Evolutionary conservation across 306 rosid genomes (phyloP).

Genomic region (Mimosa bimucronata): DNA sequence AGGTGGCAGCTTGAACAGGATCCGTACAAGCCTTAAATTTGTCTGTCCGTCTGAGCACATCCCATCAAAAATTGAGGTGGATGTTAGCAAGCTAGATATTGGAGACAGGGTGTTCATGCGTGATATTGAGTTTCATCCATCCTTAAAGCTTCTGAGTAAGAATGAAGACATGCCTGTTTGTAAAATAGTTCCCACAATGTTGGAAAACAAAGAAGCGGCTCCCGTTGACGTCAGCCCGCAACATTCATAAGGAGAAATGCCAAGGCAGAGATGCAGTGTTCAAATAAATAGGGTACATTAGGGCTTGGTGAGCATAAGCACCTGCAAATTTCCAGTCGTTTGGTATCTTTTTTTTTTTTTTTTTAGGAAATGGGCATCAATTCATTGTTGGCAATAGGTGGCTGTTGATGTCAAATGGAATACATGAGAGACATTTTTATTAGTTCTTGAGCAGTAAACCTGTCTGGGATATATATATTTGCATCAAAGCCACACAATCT

Average conservation of each 20-base stretch:
- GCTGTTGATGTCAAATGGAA: slow-evolving; percentile 35
- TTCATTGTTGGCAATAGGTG: slow-evolving; percentile 20
- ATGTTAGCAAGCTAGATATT: slow-evolving; percentile 78
- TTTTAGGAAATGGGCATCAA: background rate
- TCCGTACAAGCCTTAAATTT: slow-evolving; percentile 72
- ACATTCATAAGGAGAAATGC: slow-evolving; percentile 27
- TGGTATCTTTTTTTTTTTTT: too few relatives aligned
- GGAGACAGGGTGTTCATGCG: slow-evolving; percentile 72
- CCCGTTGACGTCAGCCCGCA: slow-evolving; percentile 31
- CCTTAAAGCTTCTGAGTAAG: slow-evolving; percentile 83
- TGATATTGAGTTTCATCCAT: slow-evolving; percentile 73
- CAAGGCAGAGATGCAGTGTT: slow-evolving; percentile 31
- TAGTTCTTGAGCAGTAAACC: slow-evolving; percentile 12
- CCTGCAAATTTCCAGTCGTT: slow-evolving; percentile 30
- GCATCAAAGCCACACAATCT: background rate
- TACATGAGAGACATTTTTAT: background rate
- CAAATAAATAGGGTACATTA: slow-evolving; percentile 42
- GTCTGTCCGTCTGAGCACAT: slow-evolving; percentile 80
- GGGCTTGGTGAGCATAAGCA: slow-evolving; percentile 33
- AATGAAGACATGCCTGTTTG: slow-evolving; percentile 82
- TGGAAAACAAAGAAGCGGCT: slow-evolving; percentile 50
- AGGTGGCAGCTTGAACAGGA: slow-evolving; percentile 74
- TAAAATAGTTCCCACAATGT: slow-evolving; percentile 59
- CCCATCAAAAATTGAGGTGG: slow-evolving; percentile 86
- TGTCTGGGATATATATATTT: background rate